Evolutionary conservation across 2,329 filamentous ascomycete species (phyloP).

Genomic region (Diaporthe sp.): DNA sequence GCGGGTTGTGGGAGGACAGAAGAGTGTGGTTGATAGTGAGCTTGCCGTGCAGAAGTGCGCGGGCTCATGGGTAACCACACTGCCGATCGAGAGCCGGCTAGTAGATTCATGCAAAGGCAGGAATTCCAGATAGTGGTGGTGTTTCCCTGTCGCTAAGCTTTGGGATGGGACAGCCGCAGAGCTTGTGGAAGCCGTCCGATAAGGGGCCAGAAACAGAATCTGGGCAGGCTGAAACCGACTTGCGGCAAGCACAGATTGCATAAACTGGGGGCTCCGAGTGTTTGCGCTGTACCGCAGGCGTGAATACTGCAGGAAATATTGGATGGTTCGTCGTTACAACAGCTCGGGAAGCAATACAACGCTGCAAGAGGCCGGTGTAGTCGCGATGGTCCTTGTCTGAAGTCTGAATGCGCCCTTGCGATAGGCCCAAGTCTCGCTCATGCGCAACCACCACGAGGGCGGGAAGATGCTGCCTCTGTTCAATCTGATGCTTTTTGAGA

Average conservation of each 20-base stretch:
- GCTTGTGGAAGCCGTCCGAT: slow-evolving; percentile 22
- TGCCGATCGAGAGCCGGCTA: slow-evolving; percentile 18
- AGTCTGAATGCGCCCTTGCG: slow-evolving; percentile 8
- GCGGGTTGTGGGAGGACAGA: slow-evolving; percentile 11
- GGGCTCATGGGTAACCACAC: slow-evolving; percentile 28
- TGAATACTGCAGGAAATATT: not conserved
- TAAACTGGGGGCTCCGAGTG: slow-evolving; percentile 2
- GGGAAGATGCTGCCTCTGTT: not conserved
- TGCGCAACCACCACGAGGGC: not conserved
- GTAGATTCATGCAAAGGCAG: slow-evolving; percentile 27
- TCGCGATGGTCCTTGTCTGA: not conserved
- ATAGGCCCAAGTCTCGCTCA: slow-evolving; percentile 4
- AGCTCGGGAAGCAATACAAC: slow-evolving; percentile 15
- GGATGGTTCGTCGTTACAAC: slow-evolving; percentile 10
- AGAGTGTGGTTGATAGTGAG: slow-evolving; percentile 4
- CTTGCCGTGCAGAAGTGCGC: slow-evolving; percentile 19
- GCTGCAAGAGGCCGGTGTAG: slow-evolving; percentile 13
- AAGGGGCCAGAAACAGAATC: slow-evolving; percentile 34
- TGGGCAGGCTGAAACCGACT: slow-evolving; percentile 39
- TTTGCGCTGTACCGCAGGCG: slow-evolving; percentile 13
- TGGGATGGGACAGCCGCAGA: slow-evolving; percentile 15
- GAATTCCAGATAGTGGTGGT: slow-evolving; percentile 28
- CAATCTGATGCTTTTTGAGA: slow-evolving; percentile 9
- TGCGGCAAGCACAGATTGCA: slow-evolving; percentile 38
- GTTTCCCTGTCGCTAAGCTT: slow-evolving; percentile 11